These are phyloP conservation scores for Cardamine chenopodiifolia DNA, from an alignment of 345 rosid species.

Conservation along the genomic window DNA sequence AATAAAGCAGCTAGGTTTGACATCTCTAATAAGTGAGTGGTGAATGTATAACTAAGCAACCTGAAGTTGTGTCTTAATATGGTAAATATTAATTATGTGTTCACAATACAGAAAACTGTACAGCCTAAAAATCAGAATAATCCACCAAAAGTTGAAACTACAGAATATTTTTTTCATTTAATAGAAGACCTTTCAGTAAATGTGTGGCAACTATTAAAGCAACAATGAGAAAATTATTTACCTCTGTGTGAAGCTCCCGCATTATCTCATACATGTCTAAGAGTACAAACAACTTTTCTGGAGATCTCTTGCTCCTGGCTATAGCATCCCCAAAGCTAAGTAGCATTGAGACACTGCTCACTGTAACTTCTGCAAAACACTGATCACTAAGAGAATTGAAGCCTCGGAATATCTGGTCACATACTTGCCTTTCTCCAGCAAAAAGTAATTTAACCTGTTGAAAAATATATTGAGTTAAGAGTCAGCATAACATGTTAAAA, in stretches of 20 bases:
- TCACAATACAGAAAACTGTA: neutral
- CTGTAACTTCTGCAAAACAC: constrained; percentile 85
- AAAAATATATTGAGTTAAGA: constrained; percentile 28
- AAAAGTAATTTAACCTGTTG: constrained; percentile 90
- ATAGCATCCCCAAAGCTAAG: constrained; percentile 99
- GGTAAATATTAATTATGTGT: neutral
- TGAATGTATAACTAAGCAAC: constrained; percentile 2
- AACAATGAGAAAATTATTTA: constrained; percentile 41
- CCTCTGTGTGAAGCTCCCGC: constrained; percentile 97
- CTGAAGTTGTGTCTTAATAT: neutral
- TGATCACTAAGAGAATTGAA: constrained; percentile 87
- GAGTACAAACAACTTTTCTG: constrained; percentile 97
- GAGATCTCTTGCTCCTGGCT: constrained; percentile 96
- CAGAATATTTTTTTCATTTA: constrained; percentile 1
- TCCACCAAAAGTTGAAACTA: constrained; percentile 15
- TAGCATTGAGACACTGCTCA: constrained; percentile 80
- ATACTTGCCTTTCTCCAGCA: constrained; percentile 89
- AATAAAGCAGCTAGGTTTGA: constrained; percentile 2
- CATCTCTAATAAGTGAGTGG: constrained; percentile 25
- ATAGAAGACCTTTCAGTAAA: constrained; percentile 3
- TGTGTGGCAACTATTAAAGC: constrained; percentile 15
- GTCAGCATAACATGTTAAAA: constrained; percentile 1
- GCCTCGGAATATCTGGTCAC: constrained; percentile 90
- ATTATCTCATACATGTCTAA: constrained; percentile 97
- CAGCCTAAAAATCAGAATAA: constrained; percentile 2